A percentile compares a stretch with the other conserved stretches of the same genome.
Conservation (phyloP, 192 early-diverging fungal species). For the Linderina pennispora region DNA sequence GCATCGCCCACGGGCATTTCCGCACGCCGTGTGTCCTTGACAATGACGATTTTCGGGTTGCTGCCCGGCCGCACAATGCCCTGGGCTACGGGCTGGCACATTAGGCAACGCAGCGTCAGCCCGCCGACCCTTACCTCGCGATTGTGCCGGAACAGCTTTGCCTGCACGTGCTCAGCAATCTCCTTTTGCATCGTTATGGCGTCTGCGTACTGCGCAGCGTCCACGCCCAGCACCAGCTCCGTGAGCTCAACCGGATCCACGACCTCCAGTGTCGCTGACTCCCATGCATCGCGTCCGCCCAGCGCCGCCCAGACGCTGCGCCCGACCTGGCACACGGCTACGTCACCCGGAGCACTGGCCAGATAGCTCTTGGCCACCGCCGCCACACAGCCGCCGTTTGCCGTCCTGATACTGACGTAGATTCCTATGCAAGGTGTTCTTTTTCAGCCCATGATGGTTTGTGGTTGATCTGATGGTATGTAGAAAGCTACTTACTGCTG, state of each 20-base stretch:
- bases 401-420: too few relatives aligned
- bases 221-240: conserved; percentile 37
- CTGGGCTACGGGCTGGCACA: conserved; percentile 41
- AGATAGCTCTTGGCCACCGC: neutral
- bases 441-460: too few relatives aligned
- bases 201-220: conserved; percentile 15
- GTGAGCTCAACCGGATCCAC: conserved; percentile 22
- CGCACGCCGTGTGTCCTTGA: conserved; percentile 18
- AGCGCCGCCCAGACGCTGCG: neutral
- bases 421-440: too few relatives aligned
- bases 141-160: neutral
- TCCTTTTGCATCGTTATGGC: conserved; percentile 12
- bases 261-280: conserved; percentile 4
- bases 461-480: too few relatives aligned
- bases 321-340: conserved; percentile 10
- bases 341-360: conserved; percentile 5
- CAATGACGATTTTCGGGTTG: conserved; percentile 18
- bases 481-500: too few relatives aligned
- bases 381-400: too few relatives aligned
- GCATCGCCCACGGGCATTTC: too few relatives aligned
- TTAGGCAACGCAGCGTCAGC: conserved; percentile 20
- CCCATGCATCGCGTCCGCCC: too few relatives aligned
- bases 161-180: conserved; percentile 12
- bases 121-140: too few relatives aligned
- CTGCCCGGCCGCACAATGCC: conserved; percentile 11